phyloP scores from a whole-genome alignment of 2,329 filamentous ascomycete species.

The Trichoderma citrinoviride region DNA sequence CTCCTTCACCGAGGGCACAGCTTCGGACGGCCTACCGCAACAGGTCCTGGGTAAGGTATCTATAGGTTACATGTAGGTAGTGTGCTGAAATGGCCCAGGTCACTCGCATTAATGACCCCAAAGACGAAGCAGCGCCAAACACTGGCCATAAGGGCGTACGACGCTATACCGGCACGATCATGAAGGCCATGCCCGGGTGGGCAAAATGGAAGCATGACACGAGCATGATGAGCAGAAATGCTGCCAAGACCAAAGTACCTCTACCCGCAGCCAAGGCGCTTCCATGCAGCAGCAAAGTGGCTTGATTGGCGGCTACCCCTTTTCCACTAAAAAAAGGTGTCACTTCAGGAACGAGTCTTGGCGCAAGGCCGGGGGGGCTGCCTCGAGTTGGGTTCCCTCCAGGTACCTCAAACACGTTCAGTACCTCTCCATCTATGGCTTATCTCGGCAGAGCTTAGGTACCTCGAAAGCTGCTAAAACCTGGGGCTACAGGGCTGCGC shows the following conservation, averaged over 20 bases:
- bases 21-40: not conserved
- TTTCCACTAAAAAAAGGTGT: constrained; percentile 19
- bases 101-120: not conserved
- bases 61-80: too few relatives aligned
- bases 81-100: too few relatives aligned
- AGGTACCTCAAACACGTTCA: constrained; percentile 4
- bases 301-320: constrained; percentile 21
- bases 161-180: too few relatives aligned
- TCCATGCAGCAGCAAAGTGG: not conserved
- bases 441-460: not conserved
- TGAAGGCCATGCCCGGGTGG: too few relatives aligned
- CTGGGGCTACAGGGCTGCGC: constrained; percentile 10
- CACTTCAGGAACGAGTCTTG: constrained; percentile 22
- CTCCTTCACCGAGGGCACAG: constrained; percentile 4
- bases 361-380: constrained; percentile 5
- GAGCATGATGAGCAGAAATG: too few relatives aligned
- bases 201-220: too few relatives aligned
- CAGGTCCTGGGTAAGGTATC: not conserved
- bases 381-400: not conserved
- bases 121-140: too few relatives aligned
- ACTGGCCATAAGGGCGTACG: too few relatives aligned
- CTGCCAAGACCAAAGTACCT: not conserved
- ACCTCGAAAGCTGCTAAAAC: constrained; percentile 19
- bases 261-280: constrained; percentile 11
- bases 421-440: constrained; percentile 6